These are phyloP conservation scores for Kokia cookei DNA, from an alignment of 441 rosid genomes.

Conservation along the genomic window DNA sequence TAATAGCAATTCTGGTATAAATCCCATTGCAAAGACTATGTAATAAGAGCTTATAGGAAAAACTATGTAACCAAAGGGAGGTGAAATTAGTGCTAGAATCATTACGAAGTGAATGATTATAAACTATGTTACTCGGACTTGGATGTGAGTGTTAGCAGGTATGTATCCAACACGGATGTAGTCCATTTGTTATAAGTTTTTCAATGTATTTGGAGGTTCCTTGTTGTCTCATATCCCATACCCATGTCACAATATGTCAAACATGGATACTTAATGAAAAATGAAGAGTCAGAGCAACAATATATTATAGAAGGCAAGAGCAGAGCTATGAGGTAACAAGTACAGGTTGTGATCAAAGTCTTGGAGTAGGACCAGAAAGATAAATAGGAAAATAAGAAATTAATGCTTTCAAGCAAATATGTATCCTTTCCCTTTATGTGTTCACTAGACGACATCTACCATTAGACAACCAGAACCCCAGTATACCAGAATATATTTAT, in stretches of 20 bases:
- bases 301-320: neutral
- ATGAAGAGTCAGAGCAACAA: neutral
- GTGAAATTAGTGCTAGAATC: neutral
- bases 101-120: neutral
- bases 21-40: neutral
- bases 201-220: neutral
- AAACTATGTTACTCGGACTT: neutral
- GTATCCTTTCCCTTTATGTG: neutral
- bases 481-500: neutral
- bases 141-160: neutral
- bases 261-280: neutral
- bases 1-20: neutral
- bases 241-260: neutral
- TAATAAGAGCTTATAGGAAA: neutral
- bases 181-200: neutral
- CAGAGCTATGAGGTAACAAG: neutral
- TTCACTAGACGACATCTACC: neutral
- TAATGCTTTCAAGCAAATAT: neutral
- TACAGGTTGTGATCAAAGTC: neutral
- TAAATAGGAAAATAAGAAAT: neutral
- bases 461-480: neutral
- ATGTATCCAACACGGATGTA: neutral
- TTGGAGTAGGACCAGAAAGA: neutral
- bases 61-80: neutral
- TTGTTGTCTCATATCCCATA: neutral